Evolutionary conservation across 805 yeast genomes (phyloP).

Genomic region (Wickerhamomyces queroliae): DNA sequence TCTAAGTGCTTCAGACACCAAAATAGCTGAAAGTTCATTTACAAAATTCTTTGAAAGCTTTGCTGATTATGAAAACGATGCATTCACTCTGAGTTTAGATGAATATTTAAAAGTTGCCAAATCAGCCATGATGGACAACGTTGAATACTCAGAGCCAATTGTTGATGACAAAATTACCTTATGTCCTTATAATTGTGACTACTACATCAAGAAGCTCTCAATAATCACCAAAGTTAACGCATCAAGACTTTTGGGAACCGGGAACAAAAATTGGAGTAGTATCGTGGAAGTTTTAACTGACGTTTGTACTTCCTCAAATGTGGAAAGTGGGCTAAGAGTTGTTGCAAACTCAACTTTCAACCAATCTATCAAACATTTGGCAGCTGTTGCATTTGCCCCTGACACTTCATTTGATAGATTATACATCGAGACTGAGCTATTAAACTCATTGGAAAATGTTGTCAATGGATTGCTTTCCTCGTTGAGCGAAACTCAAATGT

Average conservation of each 20-base stretch:
- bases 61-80: conserved; percentile 41
- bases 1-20: conserved; percentile 39
- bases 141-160: conserved; percentile 17
- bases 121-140: conserved; percentile 9
- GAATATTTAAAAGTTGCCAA: conserved; percentile 42
- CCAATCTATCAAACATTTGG: conserved; percentile 33
- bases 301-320: conserved; percentile 37
- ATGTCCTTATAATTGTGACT: conserved; percentile 53
- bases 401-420: conserved; percentile 4
- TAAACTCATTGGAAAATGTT: conserved; percentile 41
- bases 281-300: conserved; percentile 40
- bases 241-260: conserved; percentile 36
- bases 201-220: conserved; percentile 46
- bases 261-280: conserved; percentile 40
- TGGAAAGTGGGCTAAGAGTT: conserved; percentile 40
- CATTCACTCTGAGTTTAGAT: conserved; percentile 42
- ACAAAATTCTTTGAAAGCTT: conserved; percentile 62
- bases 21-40: conserved; percentile 49
- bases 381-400: conserved; percentile 15
- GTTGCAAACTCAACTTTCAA: conserved; percentile 48
- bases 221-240: conserved; percentile 48
- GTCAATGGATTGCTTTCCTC: conserved; percentile 34
- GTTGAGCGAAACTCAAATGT: conserved; percentile 24
- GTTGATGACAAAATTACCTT: conserved; percentile 15
- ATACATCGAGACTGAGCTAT: conserved; percentile 40